A percentile compares a stretch with the other conserved stretches of the same genome.
Evolutionary conservation across 225 moss, liverwort and hornwort genomes (phyloP).

Genomic region (Polytrichum commune): DNA sequence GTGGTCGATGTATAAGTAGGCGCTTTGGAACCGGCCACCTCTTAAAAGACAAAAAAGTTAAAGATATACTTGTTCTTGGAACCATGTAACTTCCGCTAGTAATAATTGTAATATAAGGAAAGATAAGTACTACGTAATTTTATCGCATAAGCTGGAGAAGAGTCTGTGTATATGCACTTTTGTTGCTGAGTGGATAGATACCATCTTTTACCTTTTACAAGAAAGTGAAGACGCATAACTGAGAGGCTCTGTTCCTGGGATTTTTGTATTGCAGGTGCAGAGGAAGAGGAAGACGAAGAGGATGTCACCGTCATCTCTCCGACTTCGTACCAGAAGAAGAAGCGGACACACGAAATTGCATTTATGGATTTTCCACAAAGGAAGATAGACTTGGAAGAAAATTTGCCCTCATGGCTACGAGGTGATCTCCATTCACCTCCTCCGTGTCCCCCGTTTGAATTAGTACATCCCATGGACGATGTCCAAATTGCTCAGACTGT

Average conservation of each 20-base stretch:
- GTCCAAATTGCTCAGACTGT: background rate
- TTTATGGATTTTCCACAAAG: constrained; percentile 1
- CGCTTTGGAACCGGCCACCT: too few relatives aligned
- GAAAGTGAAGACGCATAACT: background rate
- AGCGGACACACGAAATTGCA: constrained; percentile 1
- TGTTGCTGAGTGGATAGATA: background rate
- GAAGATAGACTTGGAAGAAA: background rate
- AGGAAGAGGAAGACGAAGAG: background rate
- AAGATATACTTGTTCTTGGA: too few relatives aligned
- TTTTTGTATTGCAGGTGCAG: background rate
- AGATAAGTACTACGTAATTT: too few relatives aligned
- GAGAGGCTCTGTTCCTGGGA: background rate
- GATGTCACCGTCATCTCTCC: background rate
- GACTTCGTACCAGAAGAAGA: background rate
- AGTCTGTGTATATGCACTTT: background rate
- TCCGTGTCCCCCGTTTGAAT: background rate
- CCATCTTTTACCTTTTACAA: background rate
- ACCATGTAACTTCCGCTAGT: too few relatives aligned
- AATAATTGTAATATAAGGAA: too few relatives aligned
- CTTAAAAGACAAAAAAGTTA: too few relatives aligned
- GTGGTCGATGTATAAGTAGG: too few relatives aligned
- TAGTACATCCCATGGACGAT: background rate
- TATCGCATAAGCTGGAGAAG: too few relatives aligned
- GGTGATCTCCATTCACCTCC: background rate
- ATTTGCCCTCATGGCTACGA: constrained; percentile 1